Percentiles rank a stretch among this genome's conserved stretches.
These are phyloP conservation scores for Lindgomyces ingoldianus DNA, from an alignment of 495 filamentous ascomycete species.

Conservation along the genomic window DNA sequence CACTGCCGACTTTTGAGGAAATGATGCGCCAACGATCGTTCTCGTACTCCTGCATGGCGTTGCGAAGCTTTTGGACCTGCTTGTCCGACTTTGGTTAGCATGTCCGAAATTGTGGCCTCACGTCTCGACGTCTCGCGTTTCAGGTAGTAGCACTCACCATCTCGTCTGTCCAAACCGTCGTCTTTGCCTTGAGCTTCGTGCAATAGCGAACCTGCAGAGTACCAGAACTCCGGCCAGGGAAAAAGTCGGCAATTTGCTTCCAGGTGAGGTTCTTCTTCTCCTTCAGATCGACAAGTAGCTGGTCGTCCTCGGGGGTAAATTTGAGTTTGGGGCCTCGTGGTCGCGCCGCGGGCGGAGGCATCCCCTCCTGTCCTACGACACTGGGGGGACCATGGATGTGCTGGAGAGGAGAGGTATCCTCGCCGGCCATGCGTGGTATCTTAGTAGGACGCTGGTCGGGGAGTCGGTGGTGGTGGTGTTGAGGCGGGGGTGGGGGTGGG, in stretches of 20 bases:
- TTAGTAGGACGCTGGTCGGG: slow-evolving; percentile 58
- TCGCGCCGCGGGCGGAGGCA: slow-evolving; percentile 74
- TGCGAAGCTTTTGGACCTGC: slow-evolving; percentile 75
- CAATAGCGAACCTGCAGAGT: slow-evolving; percentile 93
- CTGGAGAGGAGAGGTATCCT: slow-evolving; percentile 24
- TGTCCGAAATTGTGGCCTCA: slow-evolving; percentile 23
- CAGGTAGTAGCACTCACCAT: slow-evolving; percentile 62
- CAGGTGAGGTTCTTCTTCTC: slow-evolving; percentile 90
- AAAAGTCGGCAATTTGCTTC: slow-evolving; percentile 95
- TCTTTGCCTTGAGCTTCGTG: slow-evolving; percentile 89
- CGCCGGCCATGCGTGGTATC: slow-evolving; percentile 55
- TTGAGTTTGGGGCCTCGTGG: slow-evolving; percentile 84
- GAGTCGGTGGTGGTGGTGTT: slow-evolving; percentile 62
- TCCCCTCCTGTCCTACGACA: slow-evolving; percentile 77
- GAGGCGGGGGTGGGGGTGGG: slow-evolving; percentile 23
- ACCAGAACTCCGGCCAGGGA: slow-evolving; percentile 82
- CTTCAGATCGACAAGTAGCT: slow-evolving; percentile 80
- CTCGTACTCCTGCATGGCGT: slow-evolving; percentile 83
- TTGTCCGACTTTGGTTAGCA: slow-evolving; percentile 38
- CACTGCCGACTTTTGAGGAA: slow-evolving; percentile 80
- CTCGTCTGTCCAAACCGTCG: slow-evolving; percentile 87
- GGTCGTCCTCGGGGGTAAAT: slow-evolving; percentile 87
- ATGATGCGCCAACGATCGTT: slow-evolving; percentile 88
- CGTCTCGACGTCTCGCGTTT: slow-evolving; percentile 33
- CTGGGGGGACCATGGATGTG: slow-evolving; percentile 56